Conservation (phyloP, 371 early-diverging fungal genomes). For the Smittium mucronatum region DNA sequence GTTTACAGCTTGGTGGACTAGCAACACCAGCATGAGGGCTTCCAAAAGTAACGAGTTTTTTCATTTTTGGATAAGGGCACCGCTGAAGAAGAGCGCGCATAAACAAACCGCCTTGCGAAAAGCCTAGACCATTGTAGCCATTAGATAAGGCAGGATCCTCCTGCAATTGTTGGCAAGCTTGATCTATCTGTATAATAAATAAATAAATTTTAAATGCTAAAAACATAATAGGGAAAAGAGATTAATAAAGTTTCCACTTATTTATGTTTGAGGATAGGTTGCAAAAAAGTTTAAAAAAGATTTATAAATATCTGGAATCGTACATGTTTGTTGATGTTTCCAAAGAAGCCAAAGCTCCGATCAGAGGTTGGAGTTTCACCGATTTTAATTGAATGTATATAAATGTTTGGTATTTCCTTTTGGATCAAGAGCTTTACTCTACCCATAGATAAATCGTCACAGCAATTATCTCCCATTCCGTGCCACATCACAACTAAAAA, state of each 20-base stretch:
- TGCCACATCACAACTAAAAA: constrained; percentile 64
- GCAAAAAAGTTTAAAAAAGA: constrained; percentile 31
- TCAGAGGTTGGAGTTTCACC: constrained; percentile 50
- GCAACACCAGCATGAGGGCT: constrained; percentile 74
- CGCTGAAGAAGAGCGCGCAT: constrained; percentile 61
- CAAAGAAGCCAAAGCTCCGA: constrained; percentile 69
- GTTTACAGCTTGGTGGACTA: constrained; percentile 62
- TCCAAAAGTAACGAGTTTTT: constrained; percentile 73
- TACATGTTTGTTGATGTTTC: constrained; percentile 58
- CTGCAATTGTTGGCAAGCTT: constrained; percentile 44
- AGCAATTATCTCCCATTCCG: constrained; percentile 84
- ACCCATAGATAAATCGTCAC: constrained; percentile 53
- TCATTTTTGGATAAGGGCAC: constrained; percentile 62
- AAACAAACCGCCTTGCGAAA: constrained; percentile 76
- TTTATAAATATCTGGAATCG: too few species aligned
- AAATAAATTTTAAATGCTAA: neutral
- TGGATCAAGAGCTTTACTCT: constrained; percentile 39
- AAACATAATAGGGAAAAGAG: neutral
- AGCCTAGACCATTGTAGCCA: constrained; percentile 88
- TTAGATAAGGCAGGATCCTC: constrained; percentile 39
- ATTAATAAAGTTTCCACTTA: constrained; percentile 17
- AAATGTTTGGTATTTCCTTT: constrained; percentile 44
- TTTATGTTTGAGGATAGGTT: neutral
- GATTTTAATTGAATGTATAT: constrained; percentile 61
- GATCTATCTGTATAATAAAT: constrained; percentile 27